Evolutionary conservation across 192 early-diverging fungal genomes (phyloP).

Genomic region (Entomortierella beljakovae): DNA sequence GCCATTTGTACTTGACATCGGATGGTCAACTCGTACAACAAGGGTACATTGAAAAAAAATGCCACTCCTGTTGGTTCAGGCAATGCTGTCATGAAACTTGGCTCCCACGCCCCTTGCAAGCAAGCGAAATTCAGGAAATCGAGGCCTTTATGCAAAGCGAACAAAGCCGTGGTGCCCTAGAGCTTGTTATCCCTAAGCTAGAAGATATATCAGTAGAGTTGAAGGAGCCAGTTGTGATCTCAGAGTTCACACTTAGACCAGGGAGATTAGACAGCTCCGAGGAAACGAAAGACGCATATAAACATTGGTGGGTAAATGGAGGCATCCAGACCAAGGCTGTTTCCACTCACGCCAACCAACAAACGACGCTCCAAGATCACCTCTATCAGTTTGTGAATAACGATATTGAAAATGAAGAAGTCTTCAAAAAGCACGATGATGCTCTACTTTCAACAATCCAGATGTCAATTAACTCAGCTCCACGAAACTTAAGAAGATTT

Average conservation of each 20-base stretch:
- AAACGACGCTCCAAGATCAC: neutral
- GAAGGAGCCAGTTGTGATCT: no score
- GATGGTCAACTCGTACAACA: conserved; percentile 11
- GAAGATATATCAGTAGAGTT: neutral
- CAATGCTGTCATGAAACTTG: conserved; percentile 15
- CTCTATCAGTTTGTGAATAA: conserved; percentile 17
- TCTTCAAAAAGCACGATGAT: conserved; percentile 17
- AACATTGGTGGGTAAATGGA: neutral
- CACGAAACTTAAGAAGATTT: conserved; percentile 8
- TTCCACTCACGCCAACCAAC: neutral
- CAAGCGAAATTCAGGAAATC: conserved; percentile 11
- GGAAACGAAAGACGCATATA: neutral
- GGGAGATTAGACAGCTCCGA: no score
- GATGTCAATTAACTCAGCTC: neutral
- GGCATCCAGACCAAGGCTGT: neutral
- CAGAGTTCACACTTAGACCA: neutral
- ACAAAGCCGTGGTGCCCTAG: conserved; percentile 10
- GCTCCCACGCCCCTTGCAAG: neutral
- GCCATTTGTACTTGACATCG: conserved; percentile 15
- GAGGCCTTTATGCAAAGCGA: conserved; percentile 1
- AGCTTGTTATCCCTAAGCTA: neutral
- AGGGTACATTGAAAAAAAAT: neutral
- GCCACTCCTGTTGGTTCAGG: conserved; percentile 22
- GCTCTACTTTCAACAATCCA: conserved; percentile 13
- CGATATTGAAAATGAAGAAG: conserved; percentile 19